Evolutionary conservation across 2,329 filamentous ascomycete genomes (phyloP).

Genomic region (Tothia fuscella): DNA sequence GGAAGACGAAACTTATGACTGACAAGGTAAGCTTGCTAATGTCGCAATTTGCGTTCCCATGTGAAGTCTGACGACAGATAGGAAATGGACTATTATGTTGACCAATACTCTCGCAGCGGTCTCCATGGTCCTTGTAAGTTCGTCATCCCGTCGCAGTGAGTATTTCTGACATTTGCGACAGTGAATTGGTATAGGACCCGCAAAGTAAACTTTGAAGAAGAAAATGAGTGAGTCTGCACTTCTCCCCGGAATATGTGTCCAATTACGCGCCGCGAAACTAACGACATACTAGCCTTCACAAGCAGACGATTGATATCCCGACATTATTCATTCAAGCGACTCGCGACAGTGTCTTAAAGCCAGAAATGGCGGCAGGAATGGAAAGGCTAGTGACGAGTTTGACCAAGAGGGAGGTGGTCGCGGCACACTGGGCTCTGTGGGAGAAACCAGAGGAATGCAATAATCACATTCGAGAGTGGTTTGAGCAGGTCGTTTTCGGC

Average conservation of each 20-base stretch:
- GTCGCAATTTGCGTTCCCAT: neutral
- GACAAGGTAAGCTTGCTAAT: conserved; percentile 37
- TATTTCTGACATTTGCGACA: conserved; percentile 15
- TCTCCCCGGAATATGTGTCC: neutral
- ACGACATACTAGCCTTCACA: conserved; percentile 11
- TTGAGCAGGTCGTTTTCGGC: conserved; percentile 43
- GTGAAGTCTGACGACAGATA: conserved; percentile 15
- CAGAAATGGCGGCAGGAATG: conserved; percentile 61
- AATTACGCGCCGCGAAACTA: neutral
- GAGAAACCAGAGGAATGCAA: conserved; percentile 64
- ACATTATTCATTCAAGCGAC: conserved; percentile 64
- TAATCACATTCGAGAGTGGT: conserved; percentile 52
- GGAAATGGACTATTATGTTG: conserved; percentile 66
- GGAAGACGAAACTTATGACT: conserved; percentile 46
- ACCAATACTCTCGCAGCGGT: conserved; percentile 59
- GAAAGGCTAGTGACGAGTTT: conserved; percentile 52
- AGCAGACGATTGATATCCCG: conserved; percentile 30
- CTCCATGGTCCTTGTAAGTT: conserved; percentile 57
- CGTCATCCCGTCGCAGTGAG: neutral
- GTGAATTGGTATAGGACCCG: conserved; percentile 80
- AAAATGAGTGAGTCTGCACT: conserved; percentile 32
- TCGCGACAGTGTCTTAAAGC: conserved; percentile 60
- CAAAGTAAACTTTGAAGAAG: conserved; percentile 65
- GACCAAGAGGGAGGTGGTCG: conserved; percentile 52
- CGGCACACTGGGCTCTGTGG: conserved; percentile 73